A percentile compares a stretch with the other conserved stretches of the same genome.
Conservation (phyloP, 768 basidiomycete species). For the Pholiota conissans region DNA sequence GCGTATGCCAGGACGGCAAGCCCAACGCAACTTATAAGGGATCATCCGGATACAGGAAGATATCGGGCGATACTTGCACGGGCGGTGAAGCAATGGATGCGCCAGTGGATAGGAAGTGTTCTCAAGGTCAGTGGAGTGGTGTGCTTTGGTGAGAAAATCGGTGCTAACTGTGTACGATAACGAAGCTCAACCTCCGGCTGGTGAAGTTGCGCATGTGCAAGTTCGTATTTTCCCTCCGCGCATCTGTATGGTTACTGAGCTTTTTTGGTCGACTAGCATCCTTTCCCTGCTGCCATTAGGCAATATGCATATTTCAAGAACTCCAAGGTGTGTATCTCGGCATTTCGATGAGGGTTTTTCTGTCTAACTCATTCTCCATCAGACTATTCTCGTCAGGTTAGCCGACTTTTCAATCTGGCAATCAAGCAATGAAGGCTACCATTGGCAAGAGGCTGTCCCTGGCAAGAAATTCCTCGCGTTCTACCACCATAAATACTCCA, state of each 20-base stretch:
- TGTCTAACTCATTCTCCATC: neutral
- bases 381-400: conserved; percentile 86
- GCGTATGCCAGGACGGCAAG: conserved; percentile 53
- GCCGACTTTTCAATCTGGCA: conserved; percentile 85
- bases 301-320: conserved; percentile 87
- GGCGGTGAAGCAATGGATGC: conserved; percentile 74
- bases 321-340: conserved; percentile 54
- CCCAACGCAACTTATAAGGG: conserved; percentile 71
- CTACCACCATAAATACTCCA: conserved; percentile 79
- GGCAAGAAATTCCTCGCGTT: conserved; percentile 74
- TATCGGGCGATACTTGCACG: conserved; percentile 90
- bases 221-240: conserved; percentile 39
- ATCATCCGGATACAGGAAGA: conserved; percentile 88
- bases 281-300: conserved; percentile 62
- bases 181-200: conserved; percentile 77
- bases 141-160: neutral
- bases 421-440: conserved; percentile 92
- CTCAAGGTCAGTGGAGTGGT: conserved; percentile 56
- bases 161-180: neutral
- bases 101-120: conserved; percentile 71
- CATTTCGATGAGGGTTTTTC: neutral
- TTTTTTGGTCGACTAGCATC: conserved; percentile 14
- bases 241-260: neutral
- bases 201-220: conserved; percentile 72
- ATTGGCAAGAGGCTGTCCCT: conserved; percentile 71